Conservation (phyloP, 2,329 filamentous ascomycete species). For the Penicillium sp. region DNA sequence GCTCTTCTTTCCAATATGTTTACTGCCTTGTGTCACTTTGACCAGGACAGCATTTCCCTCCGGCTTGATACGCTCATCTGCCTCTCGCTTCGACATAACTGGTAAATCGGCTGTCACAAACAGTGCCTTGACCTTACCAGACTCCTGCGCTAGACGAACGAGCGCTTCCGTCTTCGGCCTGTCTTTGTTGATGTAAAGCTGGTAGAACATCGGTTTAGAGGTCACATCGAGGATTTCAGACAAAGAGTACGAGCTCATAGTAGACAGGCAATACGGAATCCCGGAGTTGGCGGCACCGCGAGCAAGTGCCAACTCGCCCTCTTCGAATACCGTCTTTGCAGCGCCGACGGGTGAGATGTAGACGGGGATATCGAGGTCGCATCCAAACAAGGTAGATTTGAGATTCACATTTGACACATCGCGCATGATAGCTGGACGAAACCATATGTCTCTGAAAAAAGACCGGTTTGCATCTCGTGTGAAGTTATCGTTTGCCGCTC, state of each 20-base stretch:
- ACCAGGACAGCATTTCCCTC: constrained; percentile 11
- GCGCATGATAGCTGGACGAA: constrained; percentile 54
- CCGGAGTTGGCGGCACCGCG: constrained; percentile 11
- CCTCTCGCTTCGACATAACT: constrained; percentile 19
- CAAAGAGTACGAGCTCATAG: constrained; percentile 14
- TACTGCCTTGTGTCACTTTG: constrained; percentile 7
- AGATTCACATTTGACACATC: constrained; percentile 47
- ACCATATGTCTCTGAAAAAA: constrained; percentile 52
- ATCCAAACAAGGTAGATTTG: constrained; percentile 12
- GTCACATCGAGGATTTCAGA: constrained; percentile 14
- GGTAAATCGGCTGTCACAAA: constrained; percentile 20
- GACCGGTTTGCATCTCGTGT: constrained; percentile 49
- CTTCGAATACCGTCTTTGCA: constrained; percentile 15
- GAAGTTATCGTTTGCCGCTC: constrained; percentile 52
- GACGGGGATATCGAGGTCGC: constrained; percentile 18
- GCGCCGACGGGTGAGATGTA: constrained; percentile 17
- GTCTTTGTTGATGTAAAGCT: constrained; percentile 19
- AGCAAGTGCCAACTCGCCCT: constrained; percentile 15
- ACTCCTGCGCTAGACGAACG: constrained; percentile 8
- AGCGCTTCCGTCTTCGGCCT: constrained; percentile 15
- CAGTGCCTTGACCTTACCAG: constrained; percentile 13
- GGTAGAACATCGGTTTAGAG: constrained; percentile 13
- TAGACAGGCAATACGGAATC: constrained; percentile 14
- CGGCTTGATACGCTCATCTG: constrained; percentile 16
- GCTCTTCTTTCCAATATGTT: constrained; percentile 12